Evolutionary conservation across 1,284 basidiomycete genomes (phyloP).

Genomic region (Ustilago shanxiensis): DNA sequence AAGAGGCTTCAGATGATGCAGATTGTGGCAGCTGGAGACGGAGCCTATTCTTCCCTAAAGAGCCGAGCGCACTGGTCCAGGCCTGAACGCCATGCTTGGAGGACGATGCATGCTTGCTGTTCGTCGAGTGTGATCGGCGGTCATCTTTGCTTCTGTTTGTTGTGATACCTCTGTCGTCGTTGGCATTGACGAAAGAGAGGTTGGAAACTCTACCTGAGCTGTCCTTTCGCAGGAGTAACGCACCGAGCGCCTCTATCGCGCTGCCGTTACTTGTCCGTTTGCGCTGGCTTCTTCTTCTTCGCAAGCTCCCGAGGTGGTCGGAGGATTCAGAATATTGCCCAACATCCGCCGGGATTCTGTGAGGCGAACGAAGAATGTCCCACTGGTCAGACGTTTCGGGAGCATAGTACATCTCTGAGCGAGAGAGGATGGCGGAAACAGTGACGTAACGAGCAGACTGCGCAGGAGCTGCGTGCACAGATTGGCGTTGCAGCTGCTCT

Average conservation of each 20-base stretch:
- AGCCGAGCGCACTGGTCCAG: slow-evolving; percentile 31
- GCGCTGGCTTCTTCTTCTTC: slow-evolving; percentile 24
- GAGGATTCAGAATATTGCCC: not conserved
- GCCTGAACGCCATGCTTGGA: slow-evolving; percentile 32
- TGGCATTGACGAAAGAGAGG: slow-evolving; percentile 45
- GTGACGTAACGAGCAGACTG: slow-evolving; percentile 55
- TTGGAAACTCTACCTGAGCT: slow-evolving; percentile 55
- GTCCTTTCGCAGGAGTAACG: slow-evolving; percentile 59
- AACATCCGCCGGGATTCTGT: slow-evolving; percentile 8
- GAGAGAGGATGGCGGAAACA: slow-evolving; percentile 61
- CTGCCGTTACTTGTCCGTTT: slow-evolving; percentile 60
- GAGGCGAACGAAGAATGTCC: slow-evolving; percentile 34
- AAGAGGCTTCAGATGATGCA: not conserved
- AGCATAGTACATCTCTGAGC: slow-evolving; percentile 54
- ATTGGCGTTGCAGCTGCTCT: not conserved
- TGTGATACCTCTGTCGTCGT: not conserved
- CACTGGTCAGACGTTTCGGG: slow-evolving; percentile 29
- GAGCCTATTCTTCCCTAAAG: slow-evolving; percentile 16
- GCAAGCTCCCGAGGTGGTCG: slow-evolving; percentile 11
- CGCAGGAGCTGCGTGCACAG: not conserved
- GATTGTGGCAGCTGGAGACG: slow-evolving; percentile 25
- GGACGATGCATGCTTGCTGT: not conserved
- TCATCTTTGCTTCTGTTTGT: not conserved
- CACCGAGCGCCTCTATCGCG: slow-evolving; percentile 65
- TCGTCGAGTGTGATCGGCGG: not conserved